phyloP scores from a whole-genome alignment of 106 monocot genomes.

The Dendrobium catenatum region DNA sequence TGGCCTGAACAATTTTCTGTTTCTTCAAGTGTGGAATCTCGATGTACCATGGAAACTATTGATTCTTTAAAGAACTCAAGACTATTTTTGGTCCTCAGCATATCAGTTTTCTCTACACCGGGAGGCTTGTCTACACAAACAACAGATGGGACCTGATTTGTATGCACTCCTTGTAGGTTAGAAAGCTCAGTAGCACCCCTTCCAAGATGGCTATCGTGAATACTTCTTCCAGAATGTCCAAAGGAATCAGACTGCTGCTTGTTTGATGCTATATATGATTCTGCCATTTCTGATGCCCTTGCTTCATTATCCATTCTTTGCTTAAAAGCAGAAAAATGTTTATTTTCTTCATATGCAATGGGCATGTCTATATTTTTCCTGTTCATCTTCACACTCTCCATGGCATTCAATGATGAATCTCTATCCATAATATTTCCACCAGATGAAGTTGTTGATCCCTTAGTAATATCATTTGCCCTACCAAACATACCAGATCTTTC shows the following conservation, averaged over 20 bases:
- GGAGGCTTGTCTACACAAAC: slow-evolving; percentile 14
- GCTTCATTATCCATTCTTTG: slow-evolving; percentile 28
- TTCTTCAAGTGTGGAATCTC: slow-evolving; percentile 16
- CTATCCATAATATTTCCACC: slow-evolving; percentile 50
- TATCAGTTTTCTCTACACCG: slow-evolving; percentile 12
- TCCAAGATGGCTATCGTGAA: slow-evolving; percentile 11
- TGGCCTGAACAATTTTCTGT: slow-evolving; percentile 13
- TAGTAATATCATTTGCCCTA: slow-evolving; percentile 30
- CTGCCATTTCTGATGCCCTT: slow-evolving; percentile 17
- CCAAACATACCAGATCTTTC: slow-evolving; percentile 44
- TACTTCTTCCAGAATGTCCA: slow-evolving; percentile 8
- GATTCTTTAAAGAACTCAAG: slow-evolving; percentile 29
- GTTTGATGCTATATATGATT: slow-evolving; percentile 17
- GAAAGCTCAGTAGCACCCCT: slow-evolving; percentile 15
- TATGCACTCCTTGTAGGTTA: slow-evolving; percentile 27
- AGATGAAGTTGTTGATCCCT: slow-evolving; percentile 29
- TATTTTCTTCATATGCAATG: slow-evolving; percentile 25
- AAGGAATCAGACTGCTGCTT: slow-evolving; percentile 18
- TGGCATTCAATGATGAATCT: slow-evolving; percentile 46
- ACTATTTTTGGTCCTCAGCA: slow-evolving; percentile 10
- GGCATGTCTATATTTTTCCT: slow-evolving; percentile 30
- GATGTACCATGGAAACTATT: slow-evolving; percentile 7
- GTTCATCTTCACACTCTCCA: slow-evolving; percentile 46
- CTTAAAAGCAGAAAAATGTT: slow-evolving; percentile 17
- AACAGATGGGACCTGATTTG: slow-evolving; percentile 26